phyloP scores from a whole-genome alignment of 2,329 filamentous ascomycete species.

The Alternaria viburni region DNA sequence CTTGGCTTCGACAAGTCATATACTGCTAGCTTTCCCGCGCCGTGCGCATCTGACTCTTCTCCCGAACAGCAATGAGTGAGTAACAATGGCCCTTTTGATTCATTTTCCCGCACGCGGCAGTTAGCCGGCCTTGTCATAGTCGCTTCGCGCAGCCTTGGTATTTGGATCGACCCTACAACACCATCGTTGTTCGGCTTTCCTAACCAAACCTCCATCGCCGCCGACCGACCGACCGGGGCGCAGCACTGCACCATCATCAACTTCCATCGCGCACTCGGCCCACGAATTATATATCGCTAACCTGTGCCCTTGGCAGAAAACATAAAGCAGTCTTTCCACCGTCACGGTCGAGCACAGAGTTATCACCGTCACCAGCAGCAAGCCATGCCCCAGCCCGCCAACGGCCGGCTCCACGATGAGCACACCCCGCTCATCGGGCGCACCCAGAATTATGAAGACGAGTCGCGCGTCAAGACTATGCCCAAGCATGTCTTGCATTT shows the following conservation, averaged over 20 bases:
- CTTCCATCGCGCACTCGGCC: slow-evolving; percentile 1
- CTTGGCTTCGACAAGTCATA: slow-evolving; percentile 15
- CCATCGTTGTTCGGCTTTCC: background rate
- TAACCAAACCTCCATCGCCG: background rate
- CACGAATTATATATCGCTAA: slow-evolving; percentile 5
- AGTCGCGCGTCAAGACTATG: slow-evolving; percentile 35
- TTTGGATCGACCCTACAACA: slow-evolving; percentile 1
- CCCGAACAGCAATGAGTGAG: slow-evolving; percentile 26
- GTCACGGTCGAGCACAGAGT: slow-evolving; percentile 33
- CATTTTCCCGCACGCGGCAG: slow-evolving; percentile 10
- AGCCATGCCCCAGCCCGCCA: slow-evolving; percentile 33
- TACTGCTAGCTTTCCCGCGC: slow-evolving; percentile 13
- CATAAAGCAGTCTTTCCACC: slow-evolving; percentile 44
- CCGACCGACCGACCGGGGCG: background rate
- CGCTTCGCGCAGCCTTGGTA: slow-evolving; percentile 13
- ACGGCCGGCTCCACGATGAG: slow-evolving; percentile 37
- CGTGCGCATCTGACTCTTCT: slow-evolving; percentile 10
- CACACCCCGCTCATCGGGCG: slow-evolving; percentile 38
- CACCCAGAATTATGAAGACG: slow-evolving; percentile 24
- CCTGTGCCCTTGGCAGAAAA: slow-evolving; percentile 30
- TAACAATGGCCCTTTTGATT: slow-evolving; percentile 12
- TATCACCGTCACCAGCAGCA: slow-evolving; percentile 7
- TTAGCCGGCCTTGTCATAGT: slow-evolving; percentile 9
- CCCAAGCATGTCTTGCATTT: slow-evolving; percentile 43
- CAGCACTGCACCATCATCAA: slow-evolving; percentile 5